Conservation (phyloP, 352 stramenopile species). For the Pythium plurisporium region DNA sequence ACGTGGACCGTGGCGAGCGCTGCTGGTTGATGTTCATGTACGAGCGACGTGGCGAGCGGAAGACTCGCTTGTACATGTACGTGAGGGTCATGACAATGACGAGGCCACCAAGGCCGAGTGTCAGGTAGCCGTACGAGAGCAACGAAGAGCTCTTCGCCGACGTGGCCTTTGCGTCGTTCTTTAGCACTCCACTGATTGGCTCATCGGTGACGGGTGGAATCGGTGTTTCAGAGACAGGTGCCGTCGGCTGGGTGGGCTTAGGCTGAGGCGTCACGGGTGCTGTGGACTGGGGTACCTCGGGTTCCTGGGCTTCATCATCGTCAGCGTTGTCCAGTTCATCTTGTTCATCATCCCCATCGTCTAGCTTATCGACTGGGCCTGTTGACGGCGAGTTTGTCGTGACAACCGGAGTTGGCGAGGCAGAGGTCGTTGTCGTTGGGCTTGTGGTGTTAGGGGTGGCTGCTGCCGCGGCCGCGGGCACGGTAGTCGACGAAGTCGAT, state of each 20-base stretch:
- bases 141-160: slow-evolving; percentile 30
- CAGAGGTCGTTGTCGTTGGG: neutral
- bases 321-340: slow-evolving; percentile 23
- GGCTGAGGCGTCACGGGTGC: neutral
- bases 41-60: slow-evolving; percentile 42
- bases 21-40: slow-evolving; percentile 74
- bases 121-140: slow-evolving; percentile 55
- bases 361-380: neutral
- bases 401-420: neutral
- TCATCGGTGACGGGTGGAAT: neutral
- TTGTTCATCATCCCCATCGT: slow-evolving; percentile 5
- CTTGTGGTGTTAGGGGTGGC: neutral
- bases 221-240: neutral
- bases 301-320: slow-evolving; percentile 22
- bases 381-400: neutral
- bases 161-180: slow-evolving; percentile 23
- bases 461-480: neutral
- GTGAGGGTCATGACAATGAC: slow-evolving; percentile 55
- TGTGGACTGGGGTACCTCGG: slow-evolving; percentile 11
- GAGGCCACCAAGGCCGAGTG: slow-evolving; percentile 53
- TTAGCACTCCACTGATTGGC: slow-evolving; percentile 5
- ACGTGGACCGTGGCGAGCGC: slow-evolving; percentile 26
- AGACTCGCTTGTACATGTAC: slow-evolving; percentile 71
- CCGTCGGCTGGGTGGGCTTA: neutral
- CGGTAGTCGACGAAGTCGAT: neutral